phyloP scores from a whole-genome alignment of 805 yeast species.

The Metschnikowia henanensis region DNA sequence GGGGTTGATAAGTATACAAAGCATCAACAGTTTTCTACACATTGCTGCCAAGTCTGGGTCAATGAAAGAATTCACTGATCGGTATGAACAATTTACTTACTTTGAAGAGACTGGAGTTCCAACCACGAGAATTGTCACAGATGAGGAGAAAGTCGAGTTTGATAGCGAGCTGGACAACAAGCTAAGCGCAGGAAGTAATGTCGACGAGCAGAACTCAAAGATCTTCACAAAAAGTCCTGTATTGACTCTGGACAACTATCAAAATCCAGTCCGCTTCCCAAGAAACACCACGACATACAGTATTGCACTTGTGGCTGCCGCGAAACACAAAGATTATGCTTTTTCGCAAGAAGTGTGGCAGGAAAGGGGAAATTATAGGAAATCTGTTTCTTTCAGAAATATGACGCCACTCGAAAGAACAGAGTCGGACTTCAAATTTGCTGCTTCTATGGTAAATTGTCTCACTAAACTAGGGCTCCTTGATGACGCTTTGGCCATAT shows the following conservation, averaged over 20 bases:
- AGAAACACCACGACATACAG: conserved; percentile 51
- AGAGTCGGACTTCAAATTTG: conserved; percentile 63
- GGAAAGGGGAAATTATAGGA: conserved; percentile 76
- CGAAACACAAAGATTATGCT: conserved; percentile 48
- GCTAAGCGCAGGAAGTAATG: conserved; percentile 3
- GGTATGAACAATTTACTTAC: conserved; percentile 30
- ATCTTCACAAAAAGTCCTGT: conserved; percentile 24
- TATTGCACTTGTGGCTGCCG: conserved; percentile 67
- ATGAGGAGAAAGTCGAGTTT: neutral
- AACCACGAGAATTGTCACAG: neutral
- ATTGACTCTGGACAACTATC: conserved; percentile 7
- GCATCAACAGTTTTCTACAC: conserved; percentile 53
- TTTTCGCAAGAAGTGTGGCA: conserved; percentile 72
- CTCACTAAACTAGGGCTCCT: conserved; percentile 55
- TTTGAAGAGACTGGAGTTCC: conserved; percentile 23
- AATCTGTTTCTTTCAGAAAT: conserved; percentile 47
- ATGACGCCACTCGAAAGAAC: conserved; percentile 39
- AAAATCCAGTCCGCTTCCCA: conserved; percentile 13
- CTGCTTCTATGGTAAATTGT: conserved; percentile 63
- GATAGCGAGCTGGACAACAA: neutral
- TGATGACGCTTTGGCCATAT: conserved; percentile 69
- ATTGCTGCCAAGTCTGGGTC: conserved; percentile 41
- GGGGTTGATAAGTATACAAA: conserved; percentile 38
- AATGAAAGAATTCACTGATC: conserved; percentile 33
- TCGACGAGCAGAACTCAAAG: neutral